Evolutionary conservation across 2,329 filamentous ascomycete genomes (phyloP).

Genomic region (Exserohilum rostratum): DNA sequence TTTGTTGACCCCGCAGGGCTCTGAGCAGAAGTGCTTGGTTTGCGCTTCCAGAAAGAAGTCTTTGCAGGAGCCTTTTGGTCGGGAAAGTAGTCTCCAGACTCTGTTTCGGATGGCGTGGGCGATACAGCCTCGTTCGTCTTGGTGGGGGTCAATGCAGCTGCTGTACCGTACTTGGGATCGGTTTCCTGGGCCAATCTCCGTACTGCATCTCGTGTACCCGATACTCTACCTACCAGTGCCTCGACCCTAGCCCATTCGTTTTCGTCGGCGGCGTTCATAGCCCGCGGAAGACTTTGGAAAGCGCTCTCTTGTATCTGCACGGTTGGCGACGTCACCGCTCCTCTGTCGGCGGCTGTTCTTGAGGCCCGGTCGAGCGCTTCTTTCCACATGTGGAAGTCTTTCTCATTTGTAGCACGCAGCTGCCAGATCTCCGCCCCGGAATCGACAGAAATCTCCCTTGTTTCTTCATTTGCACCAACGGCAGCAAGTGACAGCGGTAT

Average conservation of each 20-base stretch:
- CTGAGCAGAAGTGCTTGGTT: slow-evolving; percentile 63
- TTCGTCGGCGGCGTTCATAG: slow-evolving; percentile 64
- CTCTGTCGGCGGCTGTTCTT: slow-evolving; percentile 50
- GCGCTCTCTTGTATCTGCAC: slow-evolving; percentile 35
- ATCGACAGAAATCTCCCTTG: slow-evolving; percentile 92
- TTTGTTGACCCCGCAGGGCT: slow-evolving; percentile 53
- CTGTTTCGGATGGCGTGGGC: slow-evolving; percentile 51
- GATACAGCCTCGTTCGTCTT: slow-evolving; percentile 39
- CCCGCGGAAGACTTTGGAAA: slow-evolving; percentile 24
- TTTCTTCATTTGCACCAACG: slow-evolving; percentile 85
- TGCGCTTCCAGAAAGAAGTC: slow-evolving; percentile 90
- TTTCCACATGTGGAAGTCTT: slow-evolving; percentile 89
- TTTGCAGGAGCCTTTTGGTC: slow-evolving; percentile 59
- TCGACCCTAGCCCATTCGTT: slow-evolving; percentile 88
- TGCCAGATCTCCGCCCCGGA: slow-evolving; percentile 98
- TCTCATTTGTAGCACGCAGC: slow-evolving; percentile 78
- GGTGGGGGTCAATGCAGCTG: slow-evolving; percentile 43
- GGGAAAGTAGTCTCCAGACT: slow-evolving; percentile 63
- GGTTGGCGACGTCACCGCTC: slow-evolving; percentile 35
- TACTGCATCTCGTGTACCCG: slow-evolving; percentile 86
- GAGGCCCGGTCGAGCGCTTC: slow-evolving; percentile 83
- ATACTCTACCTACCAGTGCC: slow-evolving; percentile 80
- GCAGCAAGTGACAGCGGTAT: slow-evolving; percentile 91
- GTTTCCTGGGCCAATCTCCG: slow-evolving; percentile 86
- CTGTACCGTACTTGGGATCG: slow-evolving; percentile 64